A percentile compares a stretch with the other conserved stretches of the same genome.
These are phyloP conservation scores for Saitozyma podzolica DNA, from an alignment of 768 basidiomycete genomes.

Conservation along the genomic window DNA sequence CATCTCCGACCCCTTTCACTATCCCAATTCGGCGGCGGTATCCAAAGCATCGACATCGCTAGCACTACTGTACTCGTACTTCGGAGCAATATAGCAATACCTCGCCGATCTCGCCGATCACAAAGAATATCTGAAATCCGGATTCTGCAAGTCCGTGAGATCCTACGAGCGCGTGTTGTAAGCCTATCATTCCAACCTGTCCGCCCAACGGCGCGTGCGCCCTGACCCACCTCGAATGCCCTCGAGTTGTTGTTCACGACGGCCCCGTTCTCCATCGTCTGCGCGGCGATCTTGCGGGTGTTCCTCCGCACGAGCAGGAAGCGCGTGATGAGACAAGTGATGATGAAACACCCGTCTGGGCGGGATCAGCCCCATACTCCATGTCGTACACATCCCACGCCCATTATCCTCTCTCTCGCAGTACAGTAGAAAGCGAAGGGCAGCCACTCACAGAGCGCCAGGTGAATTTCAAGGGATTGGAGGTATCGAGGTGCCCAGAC, in stretches of 20 bases:
- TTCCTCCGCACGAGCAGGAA: constrained; percentile 55
- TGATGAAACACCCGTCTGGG: constrained; percentile 53
- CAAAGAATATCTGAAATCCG: constrained; percentile 13
- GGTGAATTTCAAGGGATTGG: constrained; percentile 57
- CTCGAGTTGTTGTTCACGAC: constrained; percentile 1
- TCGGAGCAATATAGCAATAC: too few relatives aligned
- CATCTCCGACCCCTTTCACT: too few relatives aligned
- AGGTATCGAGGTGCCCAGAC: constrained; percentile 59
- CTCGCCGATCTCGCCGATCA: too few relatives aligned
- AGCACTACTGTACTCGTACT: too few relatives aligned
- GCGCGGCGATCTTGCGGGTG: constrained; percentile 20
- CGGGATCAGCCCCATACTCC: too few relatives aligned
- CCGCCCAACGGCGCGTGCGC: too few relatives aligned
- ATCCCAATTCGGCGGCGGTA: too few relatives aligned
- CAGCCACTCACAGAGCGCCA: constrained; percentile 56
- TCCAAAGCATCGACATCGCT: too few relatives aligned
- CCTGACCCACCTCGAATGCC: constrained; percentile 7
- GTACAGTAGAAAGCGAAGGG: constrained; percentile 48
- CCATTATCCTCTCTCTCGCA: constrained; percentile 47
- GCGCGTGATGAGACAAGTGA: constrained; percentile 55
- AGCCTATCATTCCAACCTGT: too few relatives aligned
- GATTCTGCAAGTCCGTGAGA: constrained; percentile 17
- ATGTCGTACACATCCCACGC: background rate
- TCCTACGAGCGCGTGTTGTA: background rate
- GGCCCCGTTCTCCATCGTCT: background rate